These are phyloP conservation scores for Phaffia tasmanica DNA, from an alignment of 768 basidiomycete genomes.

Conservation along the genomic window DNA sequence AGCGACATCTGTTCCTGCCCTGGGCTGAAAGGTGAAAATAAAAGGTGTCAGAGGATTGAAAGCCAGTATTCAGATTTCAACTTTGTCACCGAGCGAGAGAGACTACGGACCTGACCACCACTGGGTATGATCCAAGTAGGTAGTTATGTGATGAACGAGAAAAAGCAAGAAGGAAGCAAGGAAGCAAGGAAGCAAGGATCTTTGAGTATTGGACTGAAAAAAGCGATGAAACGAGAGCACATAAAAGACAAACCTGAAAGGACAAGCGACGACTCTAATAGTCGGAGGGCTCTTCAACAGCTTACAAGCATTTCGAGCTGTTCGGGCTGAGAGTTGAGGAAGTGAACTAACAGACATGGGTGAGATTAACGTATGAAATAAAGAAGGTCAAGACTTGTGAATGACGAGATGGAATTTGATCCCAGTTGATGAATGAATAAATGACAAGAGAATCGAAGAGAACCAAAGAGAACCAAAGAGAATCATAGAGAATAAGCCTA, in stretches of 20 bases:
- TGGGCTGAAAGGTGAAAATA: slow-evolving; percentile 44
- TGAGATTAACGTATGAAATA: no score
- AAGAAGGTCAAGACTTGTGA: no score
- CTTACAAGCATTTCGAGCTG: slow-evolving; percentile 2
- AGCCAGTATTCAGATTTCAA: neutral
- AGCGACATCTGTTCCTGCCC: slow-evolving; percentile 58
- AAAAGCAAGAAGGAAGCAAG: neutral
- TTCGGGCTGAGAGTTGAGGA: neutral
- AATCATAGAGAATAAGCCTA: no score
- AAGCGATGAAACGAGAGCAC: slow-evolving; percentile 1
- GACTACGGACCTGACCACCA: slow-evolving; percentile 33
- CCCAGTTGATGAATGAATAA: no score
- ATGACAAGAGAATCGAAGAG: no score
- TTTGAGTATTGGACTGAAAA: slow-evolving; percentile 44
- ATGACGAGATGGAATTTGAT: no score
- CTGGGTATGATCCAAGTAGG: slow-evolving; percentile 26
- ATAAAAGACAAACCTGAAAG: slow-evolving; percentile 59
- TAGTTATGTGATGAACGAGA: neutral
- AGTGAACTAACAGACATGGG: no score
- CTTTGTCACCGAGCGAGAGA: neutral
- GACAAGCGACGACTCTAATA: slow-evolving; percentile 77
- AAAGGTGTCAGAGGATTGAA: neutral
- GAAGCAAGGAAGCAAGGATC: no score
- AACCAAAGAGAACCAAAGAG: no score
- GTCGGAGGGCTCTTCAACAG: slow-evolving; percentile 18